Conservation (phyloP, 78 protist genomes). For the Dictyostelium citrinum region DNA sequence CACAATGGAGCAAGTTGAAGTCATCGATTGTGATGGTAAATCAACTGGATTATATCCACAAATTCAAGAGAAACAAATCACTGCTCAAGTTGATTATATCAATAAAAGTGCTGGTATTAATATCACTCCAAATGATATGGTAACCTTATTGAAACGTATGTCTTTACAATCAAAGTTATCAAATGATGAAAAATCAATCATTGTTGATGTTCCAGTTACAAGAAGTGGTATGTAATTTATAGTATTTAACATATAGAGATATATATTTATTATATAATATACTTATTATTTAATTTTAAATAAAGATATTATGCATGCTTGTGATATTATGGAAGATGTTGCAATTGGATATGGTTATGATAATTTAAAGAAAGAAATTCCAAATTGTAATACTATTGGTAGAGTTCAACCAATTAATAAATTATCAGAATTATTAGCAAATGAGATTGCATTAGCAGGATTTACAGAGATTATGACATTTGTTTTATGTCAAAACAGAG, state of each 20-base stretch:
- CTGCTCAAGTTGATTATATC: constrained; percentile 48
- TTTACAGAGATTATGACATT: constrained; percentile 95
- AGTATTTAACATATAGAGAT: no score
- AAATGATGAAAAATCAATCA: constrained; percentile 12
- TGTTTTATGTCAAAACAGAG: constrained; percentile 91
- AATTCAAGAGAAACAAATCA: constrained; percentile 21
- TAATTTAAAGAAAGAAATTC: constrained; percentile 76
- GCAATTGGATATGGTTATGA: constrained; percentile 98
- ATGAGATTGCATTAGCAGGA: constrained; percentile 92
- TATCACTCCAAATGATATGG: constrained; percentile 19
- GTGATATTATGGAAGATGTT: constrained; percentile 99
- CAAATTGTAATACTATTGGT: constrained; percentile 40
- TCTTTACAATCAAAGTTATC: constrained; percentile 47
- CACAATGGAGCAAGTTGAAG: constrained; percentile 83
- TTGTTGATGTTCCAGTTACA: constrained; percentile 26
- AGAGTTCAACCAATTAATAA: constrained; percentile 88
- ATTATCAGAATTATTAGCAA: constrained; percentile 87
- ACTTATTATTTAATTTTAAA: no score
- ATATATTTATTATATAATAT: no score
- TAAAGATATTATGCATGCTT: constrained; percentile 96
- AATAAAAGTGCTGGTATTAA: constrained; percentile 74
- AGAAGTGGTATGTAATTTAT: constrained; percentile 12
- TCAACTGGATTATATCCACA: constrained; percentile 38
- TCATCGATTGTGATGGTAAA: constrained; percentile 66
- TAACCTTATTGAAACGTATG: constrained; percentile 69